phyloP scores from a whole-genome alignment of 2,329 filamentous ascomycete species.

The Alternaria brassicae region DNA sequence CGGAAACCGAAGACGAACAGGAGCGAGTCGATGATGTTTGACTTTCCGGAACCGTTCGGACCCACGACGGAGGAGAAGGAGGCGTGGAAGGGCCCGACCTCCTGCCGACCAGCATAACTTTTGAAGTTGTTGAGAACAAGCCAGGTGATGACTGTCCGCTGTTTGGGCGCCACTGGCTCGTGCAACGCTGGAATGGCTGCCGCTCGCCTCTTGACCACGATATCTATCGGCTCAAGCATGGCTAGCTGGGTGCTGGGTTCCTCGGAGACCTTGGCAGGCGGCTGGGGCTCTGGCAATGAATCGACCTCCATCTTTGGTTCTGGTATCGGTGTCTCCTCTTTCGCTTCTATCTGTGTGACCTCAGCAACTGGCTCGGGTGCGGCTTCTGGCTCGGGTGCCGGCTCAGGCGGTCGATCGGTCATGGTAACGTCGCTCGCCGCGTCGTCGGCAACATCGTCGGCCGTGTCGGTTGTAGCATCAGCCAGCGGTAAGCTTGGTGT shows the following conservation, averaged over 20 bases:
- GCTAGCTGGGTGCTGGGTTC: constrained; percentile 79
- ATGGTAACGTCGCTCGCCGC: constrained; percentile 69
- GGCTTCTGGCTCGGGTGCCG: constrained; percentile 30
- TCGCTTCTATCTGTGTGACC: constrained; percentile 73
- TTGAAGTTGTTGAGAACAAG: constrained; percentile 97
- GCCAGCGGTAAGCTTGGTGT: constrained; percentile 64
- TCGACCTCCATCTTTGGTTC: constrained; percentile 28
- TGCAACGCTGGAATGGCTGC: constrained; percentile 66
- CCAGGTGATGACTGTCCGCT: constrained; percentile 91
- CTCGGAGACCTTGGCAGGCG: constrained; percentile 58
- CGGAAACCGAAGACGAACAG: constrained; percentile 99
- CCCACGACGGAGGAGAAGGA: constrained; percentile 98
- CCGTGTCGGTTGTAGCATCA: constrained; percentile 70
- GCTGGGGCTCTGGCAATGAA: constrained; percentile 52
- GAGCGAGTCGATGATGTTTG: constrained; percentile 97
- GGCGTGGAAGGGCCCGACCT: constrained; percentile 94
- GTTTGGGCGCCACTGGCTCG: constrained; percentile 78
- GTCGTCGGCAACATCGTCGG: constrained; percentile 54
- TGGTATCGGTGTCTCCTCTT: constrained; percentile 55
- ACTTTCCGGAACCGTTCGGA: constrained; percentile 97
- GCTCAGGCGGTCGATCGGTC: constrained; percentile 60
- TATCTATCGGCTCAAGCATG: constrained; percentile 87
- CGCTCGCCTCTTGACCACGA: constrained; percentile 84
- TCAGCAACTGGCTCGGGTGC: constrained; percentile 64
- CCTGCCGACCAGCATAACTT: constrained; percentile 93